A percentile compares a stretch with the other conserved stretches of the same genome.
These are phyloP conservation scores for Dacryopinax spathularia DNA, from an alignment of 768 basidiomycete genomes.

Conservation along the genomic window DNA sequence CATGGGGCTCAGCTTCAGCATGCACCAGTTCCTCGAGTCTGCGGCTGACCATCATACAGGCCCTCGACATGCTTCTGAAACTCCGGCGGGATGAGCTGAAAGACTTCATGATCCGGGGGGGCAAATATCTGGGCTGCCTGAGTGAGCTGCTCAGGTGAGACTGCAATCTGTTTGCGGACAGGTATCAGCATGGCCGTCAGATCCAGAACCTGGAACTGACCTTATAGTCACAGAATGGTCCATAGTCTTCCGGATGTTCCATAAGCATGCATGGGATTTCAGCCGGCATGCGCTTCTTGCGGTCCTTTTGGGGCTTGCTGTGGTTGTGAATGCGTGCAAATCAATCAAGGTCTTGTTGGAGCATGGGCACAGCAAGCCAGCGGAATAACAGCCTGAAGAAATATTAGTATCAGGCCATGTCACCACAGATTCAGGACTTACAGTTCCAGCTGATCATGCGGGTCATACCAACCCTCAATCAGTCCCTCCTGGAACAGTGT, in stretches of 20 bases:
- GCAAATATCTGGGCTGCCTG: not conserved
- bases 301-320: conserved; percentile 17
- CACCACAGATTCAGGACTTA: not conserved
- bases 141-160: not conserved
- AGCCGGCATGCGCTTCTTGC: conserved; percentile 29
- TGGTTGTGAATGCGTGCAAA: conserved; percentile 19
- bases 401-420: not conserved
- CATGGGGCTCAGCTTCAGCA: not conserved
- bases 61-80: not conserved
- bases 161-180: not conserved
- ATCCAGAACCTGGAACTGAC: conserved; percentile 12
- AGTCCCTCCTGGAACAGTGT: conserved; percentile 24
- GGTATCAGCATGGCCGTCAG: not conserved
- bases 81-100: not conserved
- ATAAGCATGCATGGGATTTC: conserved; percentile 28
- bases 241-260: conserved; percentile 20
- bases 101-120: not conserved
- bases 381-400: conserved; percentile 27
- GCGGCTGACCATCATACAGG: not conserved
- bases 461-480: conserved; percentile 11
- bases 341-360: conserved; percentile 28
- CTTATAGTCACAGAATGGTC: conserved; percentile 23
- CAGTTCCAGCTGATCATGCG: not conserved
- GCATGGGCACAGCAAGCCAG: conserved; percentile 30
- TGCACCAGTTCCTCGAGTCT: not conserved